Conservation (phyloP, 768 basidiomycete genomes). For the Dacryopinax spathularia region DNA sequence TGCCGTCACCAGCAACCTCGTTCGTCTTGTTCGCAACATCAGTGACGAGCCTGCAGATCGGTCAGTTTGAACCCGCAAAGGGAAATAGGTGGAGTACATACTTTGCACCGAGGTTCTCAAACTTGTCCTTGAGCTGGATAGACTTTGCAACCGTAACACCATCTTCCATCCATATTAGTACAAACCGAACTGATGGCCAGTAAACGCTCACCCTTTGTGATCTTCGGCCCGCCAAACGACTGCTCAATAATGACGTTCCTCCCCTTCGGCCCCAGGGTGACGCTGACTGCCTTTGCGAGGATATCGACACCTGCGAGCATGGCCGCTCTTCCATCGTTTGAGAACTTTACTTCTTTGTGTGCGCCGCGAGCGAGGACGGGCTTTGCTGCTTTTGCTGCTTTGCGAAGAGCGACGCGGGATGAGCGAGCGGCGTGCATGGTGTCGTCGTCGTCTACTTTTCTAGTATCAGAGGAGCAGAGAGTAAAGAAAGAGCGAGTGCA, state of each 20-base stretch:
- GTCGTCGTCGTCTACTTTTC: not conserved
- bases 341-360: conserved; percentile 95
- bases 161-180: conserved; percentile 33
- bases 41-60: conserved; percentile 57
- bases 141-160: conserved; percentile 97
- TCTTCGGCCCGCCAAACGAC: conserved; percentile 78
- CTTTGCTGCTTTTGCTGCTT: conserved; percentile 8
- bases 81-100: conserved; percentile 27
- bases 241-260: conserved; percentile 95
- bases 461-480: not conserved
- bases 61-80: conserved; percentile 7
- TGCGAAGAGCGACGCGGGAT: conserved; percentile 8
- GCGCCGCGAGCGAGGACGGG: conserved; percentile 43
- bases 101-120: conserved; percentile 97
- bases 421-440: conserved; percentile 7
- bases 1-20: conserved; percentile 93
- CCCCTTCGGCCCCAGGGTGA: conserved; percentile 96
- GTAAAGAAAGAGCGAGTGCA: not conserved
- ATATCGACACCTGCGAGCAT: conserved; percentile 94
- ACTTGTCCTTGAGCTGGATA: conserved; percentile 89
- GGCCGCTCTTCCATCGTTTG: conserved; percentile 83
- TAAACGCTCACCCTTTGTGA: conserved; percentile 63
- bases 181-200: not conserved
- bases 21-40: conserved; percentile 96
- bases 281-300: conserved; percentile 90